A percentile compares a stretch with the other conserved stretches of the same genome.
Conservation (phyloP, 768 basidiomycete genomes). For the Rhodotorula kratochvilovae region DNA sequence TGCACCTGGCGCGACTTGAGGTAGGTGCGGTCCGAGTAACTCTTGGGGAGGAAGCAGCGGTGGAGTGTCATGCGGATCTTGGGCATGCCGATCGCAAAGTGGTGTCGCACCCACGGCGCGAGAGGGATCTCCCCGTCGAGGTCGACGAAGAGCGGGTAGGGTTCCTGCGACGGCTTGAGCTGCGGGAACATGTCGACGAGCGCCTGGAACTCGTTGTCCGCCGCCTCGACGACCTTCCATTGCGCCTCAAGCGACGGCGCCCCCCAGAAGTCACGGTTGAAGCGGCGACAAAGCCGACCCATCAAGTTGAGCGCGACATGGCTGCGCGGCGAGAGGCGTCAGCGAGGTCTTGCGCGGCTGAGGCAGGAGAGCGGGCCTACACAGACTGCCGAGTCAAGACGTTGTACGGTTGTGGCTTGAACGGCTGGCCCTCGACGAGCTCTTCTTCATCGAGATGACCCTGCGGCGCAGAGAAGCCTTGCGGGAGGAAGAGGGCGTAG, state of each 20-base stretch:
- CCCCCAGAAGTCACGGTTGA: constrained; percentile 3
- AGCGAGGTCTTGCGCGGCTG: background rate
- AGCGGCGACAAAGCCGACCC: background rate
- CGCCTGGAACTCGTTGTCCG: background rate
- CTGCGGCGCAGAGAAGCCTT: background rate
- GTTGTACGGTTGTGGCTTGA: background rate
- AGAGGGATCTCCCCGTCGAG: background rate
- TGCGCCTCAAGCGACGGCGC: background rate
- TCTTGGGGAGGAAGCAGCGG: constrained; percentile 3
- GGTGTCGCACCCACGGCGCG: background rate
- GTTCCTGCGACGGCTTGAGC: background rate
- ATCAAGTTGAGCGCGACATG: background rate
- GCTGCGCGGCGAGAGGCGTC: background rate
- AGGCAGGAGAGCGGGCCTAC: background rate
- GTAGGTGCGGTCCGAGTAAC: background rate
- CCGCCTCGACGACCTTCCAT: background rate
- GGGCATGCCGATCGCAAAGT: background rate
- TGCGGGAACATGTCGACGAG: background rate
- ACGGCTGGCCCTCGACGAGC: background rate
- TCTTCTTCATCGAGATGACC: background rate
- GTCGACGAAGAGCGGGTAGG: background rate
- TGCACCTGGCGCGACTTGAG: background rate
- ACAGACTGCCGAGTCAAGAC: background rate
- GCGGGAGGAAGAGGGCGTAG: background rate
- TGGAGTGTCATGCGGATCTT: background rate